A percentile compares a stretch with the other conserved stretches of the same genome.
phyloP scores from a whole-genome alignment of 2,329 filamentous ascomycete genomes.

The Fusarium sp. region DNA sequence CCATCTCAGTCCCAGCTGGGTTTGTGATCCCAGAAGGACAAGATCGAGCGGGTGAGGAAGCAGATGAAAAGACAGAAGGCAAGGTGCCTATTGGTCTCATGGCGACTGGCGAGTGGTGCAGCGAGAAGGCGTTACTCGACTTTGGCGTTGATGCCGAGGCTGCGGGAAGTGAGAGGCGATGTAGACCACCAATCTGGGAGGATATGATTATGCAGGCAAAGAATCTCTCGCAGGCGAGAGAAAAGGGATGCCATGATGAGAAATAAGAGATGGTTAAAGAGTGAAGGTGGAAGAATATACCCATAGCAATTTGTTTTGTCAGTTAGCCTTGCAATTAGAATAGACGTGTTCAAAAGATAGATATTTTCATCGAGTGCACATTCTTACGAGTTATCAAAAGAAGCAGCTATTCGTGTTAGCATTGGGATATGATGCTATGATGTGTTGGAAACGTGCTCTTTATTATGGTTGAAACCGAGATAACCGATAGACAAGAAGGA shows the following conservation, averaged over 20 bases:
- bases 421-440: no score
- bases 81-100: slow-evolving; percentile 65
- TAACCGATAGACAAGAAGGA: no score
- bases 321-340: not conserved
- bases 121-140: slow-evolving; percentile 60
- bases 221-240: slow-evolving; percentile 3
- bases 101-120: slow-evolving; percentile 66
- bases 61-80: slow-evolving; percentile 49
- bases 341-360: not conserved
- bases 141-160: slow-evolving; percentile 62
- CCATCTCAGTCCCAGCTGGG: slow-evolving; percentile 58
- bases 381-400: no score
- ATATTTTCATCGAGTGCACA: not conserved
- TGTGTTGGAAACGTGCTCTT: no score
- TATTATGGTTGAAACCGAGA: no score
- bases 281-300: not conserved
- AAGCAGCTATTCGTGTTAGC: no score
- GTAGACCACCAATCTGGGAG: slow-evolving; percentile 15
- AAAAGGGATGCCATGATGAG: slow-evolving; percentile 35
- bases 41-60: slow-evolving; percentile 46
- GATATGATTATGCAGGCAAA: slow-evolving; percentile 8
- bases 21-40: slow-evolving; percentile 54
- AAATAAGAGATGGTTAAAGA: not conserved
- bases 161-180: slow-evolving; percentile 42
- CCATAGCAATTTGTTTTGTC: not conserved